These are phyloP conservation scores for Pseudogymnoascus sp. DNA, from an alignment of 2,329 filamentous ascomycete species.

Conservation along the genomic window DNA sequence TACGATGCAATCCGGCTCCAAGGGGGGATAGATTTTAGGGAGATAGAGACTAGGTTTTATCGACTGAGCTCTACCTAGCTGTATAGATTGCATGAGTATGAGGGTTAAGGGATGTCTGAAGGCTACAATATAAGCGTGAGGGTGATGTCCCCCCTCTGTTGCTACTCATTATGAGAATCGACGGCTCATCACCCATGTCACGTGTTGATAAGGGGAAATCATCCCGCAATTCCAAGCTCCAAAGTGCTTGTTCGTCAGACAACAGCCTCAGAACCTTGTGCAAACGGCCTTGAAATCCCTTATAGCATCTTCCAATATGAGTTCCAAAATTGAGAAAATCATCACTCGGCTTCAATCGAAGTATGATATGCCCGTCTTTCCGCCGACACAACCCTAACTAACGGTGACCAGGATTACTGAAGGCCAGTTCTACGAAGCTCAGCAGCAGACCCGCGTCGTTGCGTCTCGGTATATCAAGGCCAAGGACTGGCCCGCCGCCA, in stretches of 20 bases:
- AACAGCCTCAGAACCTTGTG: not conserved
- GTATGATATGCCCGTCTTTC: conserved; percentile 32
- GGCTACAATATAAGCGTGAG: not conserved
- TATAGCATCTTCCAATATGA: conserved; percentile 26
- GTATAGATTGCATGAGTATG: not conserved
- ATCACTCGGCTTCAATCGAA: conserved; percentile 70
- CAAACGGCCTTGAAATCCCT: not conserved
- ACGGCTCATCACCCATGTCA: not conserved
- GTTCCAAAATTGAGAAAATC: conserved; percentile 58
- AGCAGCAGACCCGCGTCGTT: conserved; percentile 95
- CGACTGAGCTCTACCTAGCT: not conserved
- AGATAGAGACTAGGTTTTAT: not conserved
- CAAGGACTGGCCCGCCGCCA: conserved; percentile 72
- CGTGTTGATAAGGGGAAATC: not conserved
- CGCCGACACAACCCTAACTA: conserved; percentile 11
- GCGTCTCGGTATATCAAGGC: conserved; percentile 89
- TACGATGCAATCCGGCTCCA: no score
- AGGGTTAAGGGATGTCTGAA: not conserved
- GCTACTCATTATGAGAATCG: not conserved
- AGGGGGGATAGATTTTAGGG: not conserved
- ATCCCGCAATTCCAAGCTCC: not conserved
- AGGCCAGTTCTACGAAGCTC: conserved; percentile 94
- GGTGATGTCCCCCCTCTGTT: not conserved
- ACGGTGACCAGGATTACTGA: conserved; percentile 61
- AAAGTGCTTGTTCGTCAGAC: not conserved